Evolutionary conservation across 2,329 filamentous ascomycete genomes (phyloP), one percentile per base, ranked within the genome.

Genomic region (Epichloe hybrida): DNA sequence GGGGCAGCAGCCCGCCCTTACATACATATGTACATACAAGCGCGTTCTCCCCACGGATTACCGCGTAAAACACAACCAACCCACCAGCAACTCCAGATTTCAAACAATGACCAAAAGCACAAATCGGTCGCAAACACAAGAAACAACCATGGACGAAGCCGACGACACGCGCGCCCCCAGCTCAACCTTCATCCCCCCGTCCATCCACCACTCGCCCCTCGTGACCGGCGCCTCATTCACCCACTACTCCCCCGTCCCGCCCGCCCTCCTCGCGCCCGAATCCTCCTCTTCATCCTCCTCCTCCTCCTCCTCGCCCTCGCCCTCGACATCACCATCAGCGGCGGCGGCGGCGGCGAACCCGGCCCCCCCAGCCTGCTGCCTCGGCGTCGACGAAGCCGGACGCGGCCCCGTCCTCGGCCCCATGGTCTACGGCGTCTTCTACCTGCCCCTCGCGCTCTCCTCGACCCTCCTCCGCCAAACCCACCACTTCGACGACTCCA

Each of bases 401-500:
- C 81, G 91, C 61, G 91, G 91, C 1, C 91, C 91, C 23, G 91
- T 96, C n/a, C 78, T 97, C 12, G 91, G 87, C 58, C 83, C 74
- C 59, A 84, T 86, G 82, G 81, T 85, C 59, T 86, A 86, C 70
- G 79, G 75, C 56, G 72, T 83, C 60, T 84, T 83, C 70, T 82
- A 78, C 70, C 86, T 94, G 56, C 94, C 94, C 48, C 67, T 87
- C 2, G 75, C 81, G 0, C 72, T 81, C 31, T 78, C 83, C 27
- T n/a, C 17, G 81, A 84, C 62, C 76, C 80, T 96, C 31, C 81
- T 97, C 21, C 84, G 87, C 48, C 69, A 79, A 37, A 80, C 81
- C 4, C 84, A 95, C 71, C 86, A 84, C 72, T 96, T 96, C 69
- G 86, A 96, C 73, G 91, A 97, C 73, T 94, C 86, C 65, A 97